Base-by-base conservation (phyloP, 306 rosid genomes). In the Vigna unguiculata region DNA sequence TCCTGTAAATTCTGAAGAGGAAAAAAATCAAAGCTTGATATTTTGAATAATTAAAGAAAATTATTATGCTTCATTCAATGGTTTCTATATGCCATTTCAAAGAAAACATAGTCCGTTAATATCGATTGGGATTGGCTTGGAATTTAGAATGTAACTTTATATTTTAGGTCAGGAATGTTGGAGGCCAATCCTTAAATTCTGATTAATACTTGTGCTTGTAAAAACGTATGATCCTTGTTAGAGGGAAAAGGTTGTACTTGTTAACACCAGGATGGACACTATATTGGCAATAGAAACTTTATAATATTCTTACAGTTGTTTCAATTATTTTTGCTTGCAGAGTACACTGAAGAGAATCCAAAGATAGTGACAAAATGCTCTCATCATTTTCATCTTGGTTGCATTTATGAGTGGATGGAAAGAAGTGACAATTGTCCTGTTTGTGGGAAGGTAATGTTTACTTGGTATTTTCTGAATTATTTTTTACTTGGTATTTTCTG, bases 371-470 rank as follows among this genome's bases (percentile, higher is more conserved):
- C 97, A 57, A 88, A 91, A 77, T 96, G 99, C 87, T 83, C 86
- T 73, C 99, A 96, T 83, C 99, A 96, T 85, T 96, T 82, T 79
- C 99, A 96, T 87, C 99, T 96, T 54, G 92, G 97, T 81, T 96
- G 99, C 90, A 96, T 96, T 82, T 96, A 91, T 67, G 99, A 96
- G 83, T 96, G 99, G 99, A 96, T 92, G 99, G 99, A 96, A 86
- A 90, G 99, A 91, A 96, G 99, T 82, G 98, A 92, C 45, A 96
- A 72, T 78, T 96, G 99, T 85, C 99, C 99, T 13, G 99, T 96
- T 79, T 96, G 99, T 84, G 98, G 98, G 89, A 91, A 92, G 99
- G 99, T 96, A 90, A 78, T 58, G 16, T 69, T 64, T 43, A 80
- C 25, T 52, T 52, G 6, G 28, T 65, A 30, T 36, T 78, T 78